phyloP scores from a whole-genome alignment of 805 yeast genomes.

The Tetrapisispora namnaoensis region DNA sequence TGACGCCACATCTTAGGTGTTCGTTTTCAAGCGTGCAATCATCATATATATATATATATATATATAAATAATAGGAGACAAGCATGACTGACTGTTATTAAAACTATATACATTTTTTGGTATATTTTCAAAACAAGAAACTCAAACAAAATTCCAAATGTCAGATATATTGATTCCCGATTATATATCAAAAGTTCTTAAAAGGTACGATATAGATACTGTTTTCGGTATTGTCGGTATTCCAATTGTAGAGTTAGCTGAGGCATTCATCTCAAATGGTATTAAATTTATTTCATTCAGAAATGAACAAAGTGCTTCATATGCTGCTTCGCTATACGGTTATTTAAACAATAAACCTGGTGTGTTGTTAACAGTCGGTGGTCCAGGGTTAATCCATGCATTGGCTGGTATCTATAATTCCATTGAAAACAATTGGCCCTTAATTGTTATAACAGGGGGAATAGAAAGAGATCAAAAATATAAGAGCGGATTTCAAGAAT shows the following conservation, averaged over 20 bases:
- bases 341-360: conserved; percentile 57
- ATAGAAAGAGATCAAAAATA: conserved; percentile 37
- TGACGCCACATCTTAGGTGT: no score
- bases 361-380: conserved; percentile 61
- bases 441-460: conserved; percentile 56
- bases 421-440: conserved; percentile 52
- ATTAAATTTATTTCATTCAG: conserved; percentile 51
- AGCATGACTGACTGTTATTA: no score
- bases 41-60: no score
- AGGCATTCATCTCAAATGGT: conserved; percentile 44
- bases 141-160: neutral
- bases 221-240: conserved; percentile 70
- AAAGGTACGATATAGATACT: conserved; percentile 38
- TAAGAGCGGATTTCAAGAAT: conserved; percentile 62
- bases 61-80: no score
- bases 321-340: conserved; percentile 67
- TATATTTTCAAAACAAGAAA: neutral
- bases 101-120: no score
- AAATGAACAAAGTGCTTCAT: conserved; percentile 66
- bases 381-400: conserved; percentile 65
- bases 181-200: neutral
- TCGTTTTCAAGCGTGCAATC: no score
- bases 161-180: neutral
- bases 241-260: conserved; percentile 64
- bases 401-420: conserved; percentile 59